These are phyloP conservation scores for Amauroascus verrucosus DNA, from an alignment of 2,329 filamentous ascomycete genomes.

Conservation along the genomic window DNA sequence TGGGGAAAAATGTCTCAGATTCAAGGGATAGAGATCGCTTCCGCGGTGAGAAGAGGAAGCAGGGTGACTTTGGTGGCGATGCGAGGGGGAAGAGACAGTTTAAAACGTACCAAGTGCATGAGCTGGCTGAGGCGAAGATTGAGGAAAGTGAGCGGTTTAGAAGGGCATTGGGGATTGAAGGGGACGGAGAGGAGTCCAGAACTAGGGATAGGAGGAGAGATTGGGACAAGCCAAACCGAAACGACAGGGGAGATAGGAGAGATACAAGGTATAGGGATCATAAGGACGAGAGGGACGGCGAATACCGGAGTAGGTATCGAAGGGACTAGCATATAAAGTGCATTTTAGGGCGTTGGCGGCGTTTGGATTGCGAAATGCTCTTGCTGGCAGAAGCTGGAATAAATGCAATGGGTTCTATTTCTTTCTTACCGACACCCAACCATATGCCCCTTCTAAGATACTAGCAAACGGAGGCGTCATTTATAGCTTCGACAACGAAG, in stretches of 20 bases:
- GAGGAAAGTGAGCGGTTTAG: slow-evolving; percentile 84
- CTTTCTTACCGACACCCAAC: background rate
- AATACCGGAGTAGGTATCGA: slow-evolving; percentile 2
- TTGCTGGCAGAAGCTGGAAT: background rate
- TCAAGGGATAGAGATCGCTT: slow-evolving; percentile 9
- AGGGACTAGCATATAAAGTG: background rate
- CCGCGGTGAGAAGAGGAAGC: slow-evolving; percentile 11
- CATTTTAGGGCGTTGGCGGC: slow-evolving; percentile 3
- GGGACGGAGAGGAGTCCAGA: slow-evolving; percentile 72
- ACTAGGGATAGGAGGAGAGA: slow-evolving; percentile 16
- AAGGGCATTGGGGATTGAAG: slow-evolving; percentile 75
- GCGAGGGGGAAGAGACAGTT: slow-evolving; percentile 43
- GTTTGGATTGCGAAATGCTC: background rate
- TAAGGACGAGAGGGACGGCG: background rate
- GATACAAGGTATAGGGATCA: background rate
- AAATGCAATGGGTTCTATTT: background rate
- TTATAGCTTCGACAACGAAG: too few relatives aligned
- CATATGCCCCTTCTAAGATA: too few relatives aligned
- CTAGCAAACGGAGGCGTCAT: too few relatives aligned
- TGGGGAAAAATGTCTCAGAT: slow-evolving; percentile 18
- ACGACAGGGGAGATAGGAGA: slow-evolving; percentile 6
- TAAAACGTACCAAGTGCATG: slow-evolving; percentile 91
- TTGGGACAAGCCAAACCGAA: slow-evolving; percentile 16
- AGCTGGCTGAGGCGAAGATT: slow-evolving; percentile 91
- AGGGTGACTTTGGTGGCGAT: slow-evolving; percentile 19